Base-by-base conservation (phyloP, 805 yeast species). In the Cyberlindnera mississippiensis region DNA sequence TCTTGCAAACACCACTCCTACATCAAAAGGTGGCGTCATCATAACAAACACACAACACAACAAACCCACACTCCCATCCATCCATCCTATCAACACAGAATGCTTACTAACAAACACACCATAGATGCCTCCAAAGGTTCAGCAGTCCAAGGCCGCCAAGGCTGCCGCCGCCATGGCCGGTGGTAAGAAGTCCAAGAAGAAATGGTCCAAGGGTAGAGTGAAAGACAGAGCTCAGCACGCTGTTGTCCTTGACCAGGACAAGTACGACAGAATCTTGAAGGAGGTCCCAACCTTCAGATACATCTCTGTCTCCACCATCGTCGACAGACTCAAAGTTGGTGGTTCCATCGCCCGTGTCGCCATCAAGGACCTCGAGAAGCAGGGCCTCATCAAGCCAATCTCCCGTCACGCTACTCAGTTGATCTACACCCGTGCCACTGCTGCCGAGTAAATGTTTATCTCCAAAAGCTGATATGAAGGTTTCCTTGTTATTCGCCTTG, bases 151-250 rank as follows among this genome's bases (percentile, higher is more conserved):
- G 81, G 97, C 97, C 76, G 97, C 96, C 70, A 91, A 91, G 82
- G 96, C 96, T 70, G 97, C 98, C 69, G 98, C 98, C 80, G 98
- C 97, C 74, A 80, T 88, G 84, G 96, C 97, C 73, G 97, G 97
- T 85, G 96, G 97, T 84, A 90, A 90, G 86, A 89, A 91, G 72
- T 88, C 96, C 76, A 93, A 93, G 89, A 91, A 93, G 95, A 93
- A 93, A 96, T 93, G 98, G 99, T 86, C 95, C 85, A 90, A 91
- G 84, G 96, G 96, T 76, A 89, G 95, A 84, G 96, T 89, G 75
- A 93, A 95, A 90, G 99, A 93, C 78, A 91, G 86, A 95, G 98
- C 99, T 65, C 91, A 87, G 73, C 99, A 93, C 82, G 82, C 89
- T 69, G 90, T 93, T 67, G 78, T 86, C 72, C 80, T 93, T 67